These are phyloP conservation scores for Verticillium zaregamsianum DNA, from an alignment of 2,329 filamentous ascomycete genomes.

Conservation along the genomic window DNA sequence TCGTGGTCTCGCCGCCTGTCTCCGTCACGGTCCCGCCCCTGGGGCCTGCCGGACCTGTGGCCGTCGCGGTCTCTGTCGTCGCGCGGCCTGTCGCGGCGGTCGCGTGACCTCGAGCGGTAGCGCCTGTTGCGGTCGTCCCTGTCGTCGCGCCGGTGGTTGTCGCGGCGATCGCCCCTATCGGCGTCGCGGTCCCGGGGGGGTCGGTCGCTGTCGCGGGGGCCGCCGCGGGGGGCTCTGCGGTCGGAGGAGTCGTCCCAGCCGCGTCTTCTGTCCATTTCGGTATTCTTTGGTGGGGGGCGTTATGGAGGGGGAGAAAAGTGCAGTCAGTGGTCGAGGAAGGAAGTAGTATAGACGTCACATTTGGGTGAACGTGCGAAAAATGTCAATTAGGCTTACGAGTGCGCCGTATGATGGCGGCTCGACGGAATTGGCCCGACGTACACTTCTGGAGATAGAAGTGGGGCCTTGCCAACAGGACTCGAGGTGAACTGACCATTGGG, in stretches of 20 bases:
- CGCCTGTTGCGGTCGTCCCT: conserved; percentile 16
- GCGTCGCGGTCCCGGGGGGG: conserved; percentile 22
- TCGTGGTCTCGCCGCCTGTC: conserved; percentile 26
- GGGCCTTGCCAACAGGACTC: too few species aligned
- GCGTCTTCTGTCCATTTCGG: conserved; percentile 5
- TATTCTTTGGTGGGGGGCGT: neutral
- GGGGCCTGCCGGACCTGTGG: conserved; percentile 12
- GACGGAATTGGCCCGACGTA: too few species aligned
- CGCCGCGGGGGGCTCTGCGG: conserved; percentile 26
- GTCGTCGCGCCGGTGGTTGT: conserved; percentile 21
- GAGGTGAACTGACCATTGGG: too few species aligned
- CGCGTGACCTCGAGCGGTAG: conserved; percentile 29
- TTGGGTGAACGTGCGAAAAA: too few species aligned
- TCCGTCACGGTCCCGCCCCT: conserved; percentile 33
- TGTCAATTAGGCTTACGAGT: too few species aligned
- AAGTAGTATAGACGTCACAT: too few species aligned
- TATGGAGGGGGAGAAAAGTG: too few species aligned
- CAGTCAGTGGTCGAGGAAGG: too few species aligned
- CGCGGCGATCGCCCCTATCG: conserved; percentile 23
- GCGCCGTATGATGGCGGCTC: too few species aligned
- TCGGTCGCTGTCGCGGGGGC: conserved; percentile 24
- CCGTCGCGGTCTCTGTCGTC: conserved; percentile 28
- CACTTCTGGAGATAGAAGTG: too few species aligned
- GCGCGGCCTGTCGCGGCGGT: conserved; percentile 24
- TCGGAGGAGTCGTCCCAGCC: conserved; percentile 55